These are phyloP conservation scores for Adansonia grandidieri DNA, from an alignment of 441 rosid species.

Conservation along the genomic window DNA sequence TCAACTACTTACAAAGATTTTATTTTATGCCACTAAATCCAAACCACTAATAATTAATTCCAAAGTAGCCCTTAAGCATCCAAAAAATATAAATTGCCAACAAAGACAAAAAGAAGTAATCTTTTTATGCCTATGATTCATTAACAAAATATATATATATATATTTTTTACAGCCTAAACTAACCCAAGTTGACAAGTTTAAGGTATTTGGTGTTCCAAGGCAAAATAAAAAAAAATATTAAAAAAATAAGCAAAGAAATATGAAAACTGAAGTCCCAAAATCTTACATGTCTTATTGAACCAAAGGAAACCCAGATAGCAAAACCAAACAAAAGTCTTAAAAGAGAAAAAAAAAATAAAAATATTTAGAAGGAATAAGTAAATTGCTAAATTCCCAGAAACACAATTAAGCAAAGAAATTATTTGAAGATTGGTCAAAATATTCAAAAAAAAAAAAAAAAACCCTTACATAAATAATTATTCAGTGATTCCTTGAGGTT, in stretches of 20 bases:
- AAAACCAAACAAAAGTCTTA: background rate
- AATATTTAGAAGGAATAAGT: background rate
- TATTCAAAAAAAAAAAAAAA: no score
- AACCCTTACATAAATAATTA: no score
- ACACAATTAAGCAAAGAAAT: no score
- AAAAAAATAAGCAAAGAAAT: background rate
- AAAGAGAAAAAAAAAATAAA: background rate
- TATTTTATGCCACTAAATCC: background rate
- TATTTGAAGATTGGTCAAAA: no score
- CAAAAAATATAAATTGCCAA: background rate
- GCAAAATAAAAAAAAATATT: background rate
- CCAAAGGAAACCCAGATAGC: background rate
- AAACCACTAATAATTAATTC: slow-evolving; percentile 1
- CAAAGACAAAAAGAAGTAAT: background rate
- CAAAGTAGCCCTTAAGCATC: background rate
- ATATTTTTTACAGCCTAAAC: background rate
- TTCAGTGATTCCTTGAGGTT: no score
- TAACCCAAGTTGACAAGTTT: background rate
- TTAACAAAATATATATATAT: background rate
- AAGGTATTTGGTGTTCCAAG: background rate
- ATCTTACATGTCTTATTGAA: background rate
- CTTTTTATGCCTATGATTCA: background rate
- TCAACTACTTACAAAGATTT: background rate
- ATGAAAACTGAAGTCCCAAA: background rate
- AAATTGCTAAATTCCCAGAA: background rate